Evolutionary conservation across 1,284 basidiomycete species (phyloP).

Genomic region (Moniliophthora roreri): DNA sequence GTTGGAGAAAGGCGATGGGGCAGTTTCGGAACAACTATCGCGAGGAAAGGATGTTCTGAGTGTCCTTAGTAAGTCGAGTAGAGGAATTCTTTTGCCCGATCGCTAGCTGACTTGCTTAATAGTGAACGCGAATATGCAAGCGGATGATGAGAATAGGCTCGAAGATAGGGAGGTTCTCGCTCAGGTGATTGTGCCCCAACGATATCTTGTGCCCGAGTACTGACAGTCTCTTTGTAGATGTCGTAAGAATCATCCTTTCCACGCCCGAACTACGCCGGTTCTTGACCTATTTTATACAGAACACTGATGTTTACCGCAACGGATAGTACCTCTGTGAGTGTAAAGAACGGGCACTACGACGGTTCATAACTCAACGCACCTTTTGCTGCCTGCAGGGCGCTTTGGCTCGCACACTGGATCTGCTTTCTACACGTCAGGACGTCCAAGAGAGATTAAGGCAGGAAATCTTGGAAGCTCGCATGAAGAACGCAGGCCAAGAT

Average conservation of each 20-base stretch:
- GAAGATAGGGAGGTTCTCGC: conserved; percentile 31
- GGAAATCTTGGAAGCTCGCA: conserved; percentile 16
- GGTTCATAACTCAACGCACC: too few species aligned
- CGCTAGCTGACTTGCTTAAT: not conserved
- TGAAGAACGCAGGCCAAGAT: conserved; percentile 9
- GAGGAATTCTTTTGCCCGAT: not conserved
- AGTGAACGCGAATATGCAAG: conserved; percentile 35
- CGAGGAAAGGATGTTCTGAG: conserved; percentile 47
- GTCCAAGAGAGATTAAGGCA: conserved; percentile 11
- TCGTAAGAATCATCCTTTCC: conserved; percentile 17
- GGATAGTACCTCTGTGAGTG: conserved; percentile 24
- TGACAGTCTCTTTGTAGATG: conserved; percentile 8
- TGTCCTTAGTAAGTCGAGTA: conserved; percentile 35
- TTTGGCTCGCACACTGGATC: conserved; percentile 20
- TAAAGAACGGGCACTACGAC: not conserved
- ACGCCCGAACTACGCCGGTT: too few species aligned
- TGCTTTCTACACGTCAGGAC: conserved; percentile 20
- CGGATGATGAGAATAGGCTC: conserved; percentile 29
- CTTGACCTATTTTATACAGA: conserved; percentile 9
- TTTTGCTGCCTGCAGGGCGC: conserved; percentile 21
- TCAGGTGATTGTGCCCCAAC: conserved; percentile 18
- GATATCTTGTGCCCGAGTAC: not conserved
- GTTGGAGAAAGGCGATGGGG: conserved; percentile 33
- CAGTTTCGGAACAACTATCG: conserved; percentile 29
- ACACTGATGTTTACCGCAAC: conserved; percentile 26